A percentile compares a stretch with the other conserved stretches of the same genome.
These are phyloP conservation scores for Pseudonectria buxi DNA, from an alignment of 2,329 filamentous ascomycete species.

Conservation along the genomic window DNA sequence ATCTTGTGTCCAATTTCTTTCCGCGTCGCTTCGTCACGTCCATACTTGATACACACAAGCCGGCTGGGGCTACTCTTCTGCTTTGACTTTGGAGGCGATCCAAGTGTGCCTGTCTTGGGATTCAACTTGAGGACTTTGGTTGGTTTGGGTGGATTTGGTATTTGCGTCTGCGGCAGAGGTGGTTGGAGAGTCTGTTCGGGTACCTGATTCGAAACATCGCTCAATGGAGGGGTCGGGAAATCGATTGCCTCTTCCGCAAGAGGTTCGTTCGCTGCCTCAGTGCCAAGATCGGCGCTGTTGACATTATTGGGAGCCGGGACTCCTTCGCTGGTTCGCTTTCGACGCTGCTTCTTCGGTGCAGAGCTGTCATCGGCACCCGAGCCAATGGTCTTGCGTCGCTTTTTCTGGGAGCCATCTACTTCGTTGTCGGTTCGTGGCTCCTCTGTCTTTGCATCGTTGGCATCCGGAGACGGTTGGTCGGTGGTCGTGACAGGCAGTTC, in stretches of 20 bases:
- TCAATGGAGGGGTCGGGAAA: constrained; percentile 10
- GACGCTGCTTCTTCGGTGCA: constrained; percentile 21
- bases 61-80: constrained; percentile 25
- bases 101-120: constrained; percentile 54
- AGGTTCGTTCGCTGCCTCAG: constrained; percentile 8
- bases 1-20: constrained; percentile 53
- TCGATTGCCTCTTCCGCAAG: constrained; percentile 2
- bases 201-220: constrained; percentile 6
- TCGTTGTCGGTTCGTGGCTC: constrained; percentile 11
- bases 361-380: constrained; percentile 13
- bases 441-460: constrained; percentile 3
- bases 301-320: constrained; percentile 4
- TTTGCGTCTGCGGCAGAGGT: constrained; percentile 1
- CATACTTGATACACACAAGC: constrained; percentile 56
- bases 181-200: constrained; percentile 1
- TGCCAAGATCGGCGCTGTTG: constrained; percentile 4
- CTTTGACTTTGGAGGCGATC: constrained; percentile 54
- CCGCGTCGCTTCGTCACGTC: constrained; percentile 37
- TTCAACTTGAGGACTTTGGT: constrained; percentile 52
- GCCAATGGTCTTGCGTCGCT: constrained; percentile 36
- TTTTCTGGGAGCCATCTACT: constrained; percentile 29
- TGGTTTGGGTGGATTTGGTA: constrained; percentile 24
- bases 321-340: constrained; percentile 14
- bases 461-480: constrained; percentile 1
- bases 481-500: constrained; percentile 4